phyloP scores from a whole-genome alignment of 1,139 yeast species.

The Geotrichum candidum region DNA sequence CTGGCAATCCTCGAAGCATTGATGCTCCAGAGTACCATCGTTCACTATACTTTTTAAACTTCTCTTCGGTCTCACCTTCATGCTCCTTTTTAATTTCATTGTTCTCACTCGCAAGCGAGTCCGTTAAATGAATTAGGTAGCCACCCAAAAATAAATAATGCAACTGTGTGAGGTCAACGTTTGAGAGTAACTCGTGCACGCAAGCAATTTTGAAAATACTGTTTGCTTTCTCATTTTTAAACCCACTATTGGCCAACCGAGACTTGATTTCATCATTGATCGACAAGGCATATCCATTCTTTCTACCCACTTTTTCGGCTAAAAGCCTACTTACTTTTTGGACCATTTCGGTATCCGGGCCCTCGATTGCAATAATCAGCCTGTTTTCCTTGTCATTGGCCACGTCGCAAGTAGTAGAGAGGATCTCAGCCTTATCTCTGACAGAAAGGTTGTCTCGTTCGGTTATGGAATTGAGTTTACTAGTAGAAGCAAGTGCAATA shows the following conservation, averaged over 20 bases:
- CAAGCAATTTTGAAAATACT: slow-evolving; percentile 30
- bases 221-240: slow-evolving; percentile 24
- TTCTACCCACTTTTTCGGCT: slow-evolving; percentile 9
- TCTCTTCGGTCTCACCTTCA: neutral
- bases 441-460: slow-evolving; percentile 18
- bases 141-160: slow-evolving; percentile 23
- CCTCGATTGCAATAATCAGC: slow-evolving; percentile 27
- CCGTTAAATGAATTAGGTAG: slow-evolving; percentile 28
- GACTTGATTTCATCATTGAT: neutral
- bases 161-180: slow-evolving; percentile 16
- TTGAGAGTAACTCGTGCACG: slow-evolving; percentile 26
- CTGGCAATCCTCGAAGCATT: slow-evolving; percentile 28
- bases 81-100: neutral
- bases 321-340: slow-evolving; percentile 19
- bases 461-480: slow-evolving; percentile 4
- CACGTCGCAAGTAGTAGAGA: slow-evolving; percentile 25
- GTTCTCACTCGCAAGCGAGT: slow-evolving; percentile 22
- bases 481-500: slow-evolving; percentile 22
- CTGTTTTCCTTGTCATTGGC: neutral
- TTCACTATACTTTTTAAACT: neutral
- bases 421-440: slow-evolving; percentile 29
- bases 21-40: slow-evolving; percentile 9
- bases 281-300: neutral
- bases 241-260: slow-evolving; percentile 18
- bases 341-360: slow-evolving; percentile 24